Evolutionary conservation across 2,329 filamentous ascomycete genomes (phyloP).

Genomic region (Anthostomella pinea): DNA sequence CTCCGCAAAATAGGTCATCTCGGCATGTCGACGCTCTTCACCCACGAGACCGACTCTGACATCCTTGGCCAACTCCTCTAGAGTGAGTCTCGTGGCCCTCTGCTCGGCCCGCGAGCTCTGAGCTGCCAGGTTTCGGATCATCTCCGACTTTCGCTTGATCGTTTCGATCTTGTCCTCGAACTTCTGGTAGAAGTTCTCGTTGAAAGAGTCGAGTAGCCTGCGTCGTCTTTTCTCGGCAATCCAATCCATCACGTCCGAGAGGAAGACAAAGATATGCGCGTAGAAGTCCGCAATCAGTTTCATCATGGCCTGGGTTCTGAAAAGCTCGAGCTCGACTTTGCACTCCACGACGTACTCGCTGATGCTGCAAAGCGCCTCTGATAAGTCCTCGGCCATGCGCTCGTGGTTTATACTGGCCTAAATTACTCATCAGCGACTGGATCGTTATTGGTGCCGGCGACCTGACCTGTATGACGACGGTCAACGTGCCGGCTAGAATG

Average conservation of each 20-base stretch:
- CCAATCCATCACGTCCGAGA: conserved; percentile 13
- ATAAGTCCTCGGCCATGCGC: conserved; percentile 9
- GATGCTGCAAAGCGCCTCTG: conserved; percentile 11
- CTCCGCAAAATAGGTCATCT: conserved; percentile 7
- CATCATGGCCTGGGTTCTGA: conserved; percentile 8
- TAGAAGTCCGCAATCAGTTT: conserved; percentile 10
- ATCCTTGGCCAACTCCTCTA: conserved; percentile 8
- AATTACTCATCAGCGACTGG: conserved; percentile 10
- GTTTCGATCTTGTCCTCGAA: conserved; percentile 8
- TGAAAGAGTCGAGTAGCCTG: conserved; percentile 14
- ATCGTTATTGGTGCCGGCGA: conserved; percentile 15
- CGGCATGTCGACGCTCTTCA: conserved; percentile 4
- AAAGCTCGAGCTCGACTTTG: conserved; percentile 11
- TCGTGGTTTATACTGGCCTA: conserved; percentile 15
- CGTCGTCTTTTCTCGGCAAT: conserved; percentile 9
- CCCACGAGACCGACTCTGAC: conserved; percentile 3
- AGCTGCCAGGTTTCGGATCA: conserved; percentile 8
- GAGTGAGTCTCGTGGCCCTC: conserved; percentile 2
- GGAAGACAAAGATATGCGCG: conserved; percentile 11
- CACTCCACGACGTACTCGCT: conserved; percentile 9
- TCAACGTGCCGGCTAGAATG: conserved; percentile 27
- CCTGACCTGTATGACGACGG: conserved; percentile 26
- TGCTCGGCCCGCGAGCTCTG: conserved; percentile 10
- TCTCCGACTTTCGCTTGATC: conserved; percentile 8
- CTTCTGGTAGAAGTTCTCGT: conserved; percentile 11